Conservation (phyloP, 1,284 basidiomycete genomes). For the Coriolopsis trogii region DNA sequence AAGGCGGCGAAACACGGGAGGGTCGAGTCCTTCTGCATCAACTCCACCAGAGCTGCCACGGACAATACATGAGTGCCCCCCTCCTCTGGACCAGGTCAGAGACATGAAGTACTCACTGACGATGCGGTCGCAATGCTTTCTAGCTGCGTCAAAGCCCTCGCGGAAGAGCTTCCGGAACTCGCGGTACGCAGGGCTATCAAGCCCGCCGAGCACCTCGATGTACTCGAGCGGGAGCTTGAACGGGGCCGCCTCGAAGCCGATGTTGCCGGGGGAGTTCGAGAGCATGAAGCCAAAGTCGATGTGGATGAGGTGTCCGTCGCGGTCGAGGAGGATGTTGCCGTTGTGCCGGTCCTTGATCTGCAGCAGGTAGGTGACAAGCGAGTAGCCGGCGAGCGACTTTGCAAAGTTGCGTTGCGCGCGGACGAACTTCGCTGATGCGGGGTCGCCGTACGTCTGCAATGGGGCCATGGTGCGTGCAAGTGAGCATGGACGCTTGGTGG, state of each 20-base stretch:
- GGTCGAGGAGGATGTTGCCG: conserved; percentile 96
- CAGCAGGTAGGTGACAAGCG: conserved; percentile 91
- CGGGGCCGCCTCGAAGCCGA: conserved; percentile 98
- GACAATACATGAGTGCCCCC: neutral
- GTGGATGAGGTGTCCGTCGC: conserved; percentile 92
- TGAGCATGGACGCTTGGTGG: neutral
- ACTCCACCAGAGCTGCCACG: conserved; percentile 88
- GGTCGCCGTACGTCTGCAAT: conserved; percentile 85
- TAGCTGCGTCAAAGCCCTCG: conserved; percentile 90
- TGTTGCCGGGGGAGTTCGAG: conserved; percentile 94
- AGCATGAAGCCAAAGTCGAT: conserved; percentile 99
- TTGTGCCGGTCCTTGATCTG: conserved; percentile 99
- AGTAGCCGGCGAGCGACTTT: conserved; percentile 94
- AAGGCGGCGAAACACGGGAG: conserved; percentile 92
- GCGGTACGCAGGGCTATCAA: conserved; percentile 74
- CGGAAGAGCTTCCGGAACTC: conserved; percentile 91
- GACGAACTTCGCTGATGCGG: conserved; percentile 81
- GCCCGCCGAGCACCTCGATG: conserved; percentile 93
- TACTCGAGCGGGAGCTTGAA: conserved; percentile 98
- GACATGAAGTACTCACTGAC: conserved; percentile 67
- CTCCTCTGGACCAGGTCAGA: neutral
- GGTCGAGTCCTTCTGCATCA: conserved; percentile 96
- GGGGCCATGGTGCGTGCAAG: neutral
- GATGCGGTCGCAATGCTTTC: conserved; percentile 97
- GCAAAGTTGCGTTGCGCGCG: conserved; percentile 92